phyloP scores from a whole-genome alignment of 192 early-diverging fungal genomes.

The Podochytrium sp. region DNA sequence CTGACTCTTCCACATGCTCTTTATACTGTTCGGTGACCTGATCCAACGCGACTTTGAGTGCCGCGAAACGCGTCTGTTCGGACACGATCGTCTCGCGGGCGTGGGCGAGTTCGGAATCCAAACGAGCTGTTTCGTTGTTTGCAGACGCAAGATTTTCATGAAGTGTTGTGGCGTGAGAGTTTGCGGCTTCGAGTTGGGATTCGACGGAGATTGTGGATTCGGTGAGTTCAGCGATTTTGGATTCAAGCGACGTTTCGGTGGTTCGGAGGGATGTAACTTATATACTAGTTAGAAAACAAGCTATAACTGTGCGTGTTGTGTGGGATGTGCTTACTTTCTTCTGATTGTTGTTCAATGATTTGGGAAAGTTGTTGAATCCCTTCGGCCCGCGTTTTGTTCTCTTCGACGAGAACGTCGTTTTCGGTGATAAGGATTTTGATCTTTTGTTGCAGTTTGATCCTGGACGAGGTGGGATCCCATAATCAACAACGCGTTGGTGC shows the following conservation, averaged over 20 bases:
- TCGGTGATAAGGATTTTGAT: slow-evolving; percentile 41
- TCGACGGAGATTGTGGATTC: neutral
- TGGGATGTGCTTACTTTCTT: slow-evolving; percentile 42
- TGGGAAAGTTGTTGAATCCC: slow-evolving; percentile 36
- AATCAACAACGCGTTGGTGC: too few species aligned
- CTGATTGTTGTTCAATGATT: slow-evolving; percentile 17
- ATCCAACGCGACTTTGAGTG: slow-evolving; percentile 34
- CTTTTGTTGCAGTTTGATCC: slow-evolving; percentile 22
- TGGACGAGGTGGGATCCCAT: too few species aligned
- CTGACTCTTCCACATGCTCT: slow-evolving; percentile 41
- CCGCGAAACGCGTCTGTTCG: slow-evolving; percentile 19
- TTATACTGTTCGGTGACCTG: slow-evolving; percentile 48
- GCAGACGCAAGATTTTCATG: slow-evolving; percentile 28
- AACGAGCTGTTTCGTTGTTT: slow-evolving; percentile 26
- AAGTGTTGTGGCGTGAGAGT: slow-evolving; percentile 13
- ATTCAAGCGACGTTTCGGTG: neutral
- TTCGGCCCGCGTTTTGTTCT: slow-evolving; percentile 20
- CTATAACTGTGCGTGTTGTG: neutral
- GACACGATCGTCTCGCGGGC: neutral
- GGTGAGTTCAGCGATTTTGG: neutral
- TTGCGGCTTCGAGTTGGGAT: neutral
- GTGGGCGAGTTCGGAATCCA: slow-evolving; percentile 20
- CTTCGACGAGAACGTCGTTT: slow-evolving; percentile 47
- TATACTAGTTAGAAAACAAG: neutral
- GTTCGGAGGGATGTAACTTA: slow-evolving; percentile 1